phyloP scores from a whole-genome alignment of 2,329 filamentous ascomycete species.

The Talaromyces sp. region DNA sequence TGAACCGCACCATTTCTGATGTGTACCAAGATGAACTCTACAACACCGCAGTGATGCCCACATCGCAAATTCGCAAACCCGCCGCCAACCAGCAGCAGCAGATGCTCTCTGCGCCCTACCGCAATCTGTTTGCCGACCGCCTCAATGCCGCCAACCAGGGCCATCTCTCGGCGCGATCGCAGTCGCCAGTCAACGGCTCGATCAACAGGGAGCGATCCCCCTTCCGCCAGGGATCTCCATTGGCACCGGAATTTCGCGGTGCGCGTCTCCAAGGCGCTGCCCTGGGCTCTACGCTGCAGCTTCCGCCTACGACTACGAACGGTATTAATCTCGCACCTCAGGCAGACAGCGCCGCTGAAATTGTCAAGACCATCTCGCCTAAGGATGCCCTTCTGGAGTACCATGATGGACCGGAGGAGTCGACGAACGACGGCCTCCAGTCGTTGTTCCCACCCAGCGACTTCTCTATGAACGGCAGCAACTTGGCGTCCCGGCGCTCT shows the following conservation, averaged over 20 bases:
- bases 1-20: slow-evolving; percentile 81
- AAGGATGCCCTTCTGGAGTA: slow-evolving; percentile 89
- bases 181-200: slow-evolving; percentile 45
- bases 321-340: slow-evolving; percentile 22
- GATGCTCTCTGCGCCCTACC: slow-evolving; percentile 43
- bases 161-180: slow-evolving; percentile 58
- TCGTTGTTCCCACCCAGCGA: slow-evolving; percentile 64
- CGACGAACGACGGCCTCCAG: slow-evolving; percentile 48
- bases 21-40: slow-evolving; percentile 80
- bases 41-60: slow-evolving; percentile 45
- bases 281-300: slow-evolving; percentile 33
- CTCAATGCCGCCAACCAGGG: slow-evolving; percentile 74
- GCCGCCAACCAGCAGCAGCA: slow-evolving; percentile 18
- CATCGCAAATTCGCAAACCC: slow-evolving; percentile 33
- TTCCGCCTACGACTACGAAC: slow-evolving; percentile 18
- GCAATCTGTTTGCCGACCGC: slow-evolving; percentile 64
- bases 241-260: slow-evolving; percentile 43
- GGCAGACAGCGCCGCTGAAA: slow-evolving; percentile 37
- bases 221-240: slow-evolving; percentile 66
- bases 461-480: slow-evolving; percentile 41
- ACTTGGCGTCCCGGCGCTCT: slow-evolving; percentile 31
- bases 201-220: slow-evolving; percentile 67
- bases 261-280: slow-evolving; percentile 29
- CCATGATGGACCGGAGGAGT: slow-evolving; percentile 64
- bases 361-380: slow-evolving; percentile 82